phyloP scores from a whole-genome alignment of 164 flowering plant genomes.

The Litsea cubeba region DNA sequence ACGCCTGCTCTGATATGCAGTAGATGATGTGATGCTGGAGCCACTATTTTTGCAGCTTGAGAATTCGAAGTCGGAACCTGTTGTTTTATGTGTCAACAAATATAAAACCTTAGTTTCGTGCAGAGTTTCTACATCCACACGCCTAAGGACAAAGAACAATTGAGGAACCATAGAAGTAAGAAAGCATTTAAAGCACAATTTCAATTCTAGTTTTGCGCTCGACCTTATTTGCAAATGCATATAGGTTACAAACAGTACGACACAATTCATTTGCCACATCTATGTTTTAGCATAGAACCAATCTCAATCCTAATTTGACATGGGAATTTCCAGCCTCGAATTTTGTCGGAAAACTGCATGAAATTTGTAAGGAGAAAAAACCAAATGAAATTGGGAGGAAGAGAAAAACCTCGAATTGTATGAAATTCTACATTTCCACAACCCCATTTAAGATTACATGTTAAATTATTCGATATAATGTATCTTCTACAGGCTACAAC shows the following conservation, averaged over 20 bases:
- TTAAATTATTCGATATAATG: too few relatives aligned
- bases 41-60: slow-evolving; percentile 18
- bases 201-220: not conserved
- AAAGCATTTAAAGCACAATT: not conserved
- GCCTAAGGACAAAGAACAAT: not conserved
- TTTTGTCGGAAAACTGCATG: not conserved
- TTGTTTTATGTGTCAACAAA: not conserved
- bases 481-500: too few relatives aligned
- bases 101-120: slow-evolving; percentile 1
- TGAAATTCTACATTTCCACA: too few relatives aligned
- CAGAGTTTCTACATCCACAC: not conserved
- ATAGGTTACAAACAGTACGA: too few relatives aligned
- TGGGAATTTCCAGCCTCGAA: not conserved
- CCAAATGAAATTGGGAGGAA: too few relatives aligned
- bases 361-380: too few relatives aligned
- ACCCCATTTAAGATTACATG: too few relatives aligned
- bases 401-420: too few relatives aligned
- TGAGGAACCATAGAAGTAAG: not conserved
- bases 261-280: not conserved
- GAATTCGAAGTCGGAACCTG: slow-evolving; percentile 20
- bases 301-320: not conserved
- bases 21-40: slow-evolving; percentile 21
- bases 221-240: not conserved
- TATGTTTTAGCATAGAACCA: not conserved
- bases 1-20: slow-evolving; percentile 9